Conservation (phyloP, 495 filamentous ascomycete genomes). For the Cenococcum geophilum region DNA sequence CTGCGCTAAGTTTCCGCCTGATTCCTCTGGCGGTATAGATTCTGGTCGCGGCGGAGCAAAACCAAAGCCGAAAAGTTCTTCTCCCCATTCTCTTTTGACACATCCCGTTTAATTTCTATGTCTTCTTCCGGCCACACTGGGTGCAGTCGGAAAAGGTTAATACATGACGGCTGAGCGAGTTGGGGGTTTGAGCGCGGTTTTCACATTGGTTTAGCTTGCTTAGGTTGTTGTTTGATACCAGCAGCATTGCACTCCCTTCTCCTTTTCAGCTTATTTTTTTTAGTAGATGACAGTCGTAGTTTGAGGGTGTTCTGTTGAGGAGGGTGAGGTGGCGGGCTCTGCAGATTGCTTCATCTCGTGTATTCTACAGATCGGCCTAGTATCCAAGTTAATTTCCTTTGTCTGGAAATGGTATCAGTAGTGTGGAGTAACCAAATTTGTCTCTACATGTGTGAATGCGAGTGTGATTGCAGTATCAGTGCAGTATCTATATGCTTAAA, state of each 20-base stretch:
- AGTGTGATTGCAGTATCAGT: too few relatives aligned
- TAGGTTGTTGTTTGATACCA: slow-evolving; percentile 35
- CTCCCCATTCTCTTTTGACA: slow-evolving; percentile 26
- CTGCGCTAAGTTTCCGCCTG: slow-evolving; percentile 59
- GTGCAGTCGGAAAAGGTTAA: slow-evolving; percentile 29
- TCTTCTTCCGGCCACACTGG: slow-evolving; percentile 28
- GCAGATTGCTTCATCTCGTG: slow-evolving; percentile 22
- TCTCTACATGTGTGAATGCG: not conserved
- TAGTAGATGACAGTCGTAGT: slow-evolving; percentile 28
- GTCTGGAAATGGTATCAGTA: slow-evolving; percentile 8
- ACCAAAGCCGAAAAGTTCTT: slow-evolving; percentile 16
- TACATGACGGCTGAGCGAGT: slow-evolving; percentile 21
- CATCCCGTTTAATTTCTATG: slow-evolving; percentile 30
- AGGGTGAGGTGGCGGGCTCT: slow-evolving; percentile 9
- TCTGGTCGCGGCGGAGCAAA: slow-evolving; percentile 13
- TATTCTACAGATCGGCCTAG: slow-evolving; percentile 33
- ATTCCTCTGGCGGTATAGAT: not conserved
- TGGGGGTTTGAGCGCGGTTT: slow-evolving; percentile 16
- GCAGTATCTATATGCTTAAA: too few relatives aligned
- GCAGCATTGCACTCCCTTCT: slow-evolving; percentile 33
- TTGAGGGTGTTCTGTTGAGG: slow-evolving; percentile 7
- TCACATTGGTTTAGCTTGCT: slow-evolving; percentile 29
- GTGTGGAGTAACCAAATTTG: not conserved
- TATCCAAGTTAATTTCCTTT: slow-evolving; percentile 31
- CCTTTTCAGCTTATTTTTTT: slow-evolving; percentile 20